Conservation (phyloP, 2,329 filamentous ascomycete genomes). For the Coleophoma eucalyptorum region DNA sequence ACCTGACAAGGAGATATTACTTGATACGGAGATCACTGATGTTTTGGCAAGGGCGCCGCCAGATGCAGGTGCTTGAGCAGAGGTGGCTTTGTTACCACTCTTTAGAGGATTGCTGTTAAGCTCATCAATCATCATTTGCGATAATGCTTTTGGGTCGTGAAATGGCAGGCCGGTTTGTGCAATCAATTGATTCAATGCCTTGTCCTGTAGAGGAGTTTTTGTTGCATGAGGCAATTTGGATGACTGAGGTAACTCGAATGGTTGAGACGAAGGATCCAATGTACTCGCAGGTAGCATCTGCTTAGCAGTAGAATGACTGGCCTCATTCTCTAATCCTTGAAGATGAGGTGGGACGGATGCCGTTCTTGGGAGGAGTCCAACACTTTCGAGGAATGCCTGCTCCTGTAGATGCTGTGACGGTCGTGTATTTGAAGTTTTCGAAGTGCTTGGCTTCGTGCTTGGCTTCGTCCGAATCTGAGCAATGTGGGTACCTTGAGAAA, state of each 20-base stretch:
- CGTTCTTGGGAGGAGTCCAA: neutral
- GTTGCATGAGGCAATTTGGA: too few relatives aligned
- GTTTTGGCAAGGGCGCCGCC: too few relatives aligned
- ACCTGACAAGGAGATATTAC: slow-evolving; percentile 5
- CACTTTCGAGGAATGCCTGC: neutral
- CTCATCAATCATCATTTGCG: too few relatives aligned
- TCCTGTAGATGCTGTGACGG: neutral
- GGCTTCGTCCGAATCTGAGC: neutral
- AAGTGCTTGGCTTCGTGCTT: neutral
- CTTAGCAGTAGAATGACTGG: neutral
- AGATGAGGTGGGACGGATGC: slow-evolving; percentile 5
- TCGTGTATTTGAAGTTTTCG: neutral
- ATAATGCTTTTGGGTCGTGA: too few relatives aligned
- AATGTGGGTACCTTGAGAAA: neutral
- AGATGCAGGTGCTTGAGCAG: too few relatives aligned
- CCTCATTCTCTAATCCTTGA: neutral
- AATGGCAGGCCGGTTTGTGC: too few relatives aligned
- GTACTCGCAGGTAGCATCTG: neutral
- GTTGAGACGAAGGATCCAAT: too few relatives aligned
- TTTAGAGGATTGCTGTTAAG: too few relatives aligned
- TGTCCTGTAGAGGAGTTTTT: too few relatives aligned
- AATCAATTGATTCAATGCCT: too few relatives aligned
- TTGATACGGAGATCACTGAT: neutral
- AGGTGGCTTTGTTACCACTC: too few relatives aligned
- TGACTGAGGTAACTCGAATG: neutral